These are phyloP conservation scores for Chiua virens DNA, from an alignment of 768 basidiomycete genomes.

Conservation along the genomic window DNA sequence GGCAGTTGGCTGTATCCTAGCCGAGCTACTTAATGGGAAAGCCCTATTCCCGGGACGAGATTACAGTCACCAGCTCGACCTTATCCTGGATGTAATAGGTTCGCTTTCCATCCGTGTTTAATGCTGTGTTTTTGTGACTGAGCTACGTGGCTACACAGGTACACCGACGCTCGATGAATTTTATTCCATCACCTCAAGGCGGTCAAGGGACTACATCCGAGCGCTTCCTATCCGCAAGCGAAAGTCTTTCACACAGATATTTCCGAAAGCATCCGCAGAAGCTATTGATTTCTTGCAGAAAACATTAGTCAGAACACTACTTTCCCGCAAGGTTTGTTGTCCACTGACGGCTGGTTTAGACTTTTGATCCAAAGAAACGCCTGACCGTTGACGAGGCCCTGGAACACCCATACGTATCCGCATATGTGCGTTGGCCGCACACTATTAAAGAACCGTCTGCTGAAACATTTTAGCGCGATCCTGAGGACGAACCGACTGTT, in stretches of 20 bases:
- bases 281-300: slow-evolving; percentile 72
- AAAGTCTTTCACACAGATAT: slow-evolving; percentile 66
- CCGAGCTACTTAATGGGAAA: slow-evolving; percentile 78
- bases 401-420: slow-evolving; percentile 76
- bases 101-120: neutral
- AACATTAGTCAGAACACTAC: slow-evolving; percentile 51
- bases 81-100: slow-evolving; percentile 89
- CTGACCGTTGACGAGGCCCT: slow-evolving; percentile 82
- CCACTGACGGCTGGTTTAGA: slow-evolving; percentile 37
- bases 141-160: slow-evolving; percentile 35
- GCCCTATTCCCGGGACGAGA: slow-evolving; percentile 87
- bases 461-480: slow-evolving; percentile 60
- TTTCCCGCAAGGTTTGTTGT: slow-evolving; percentile 29
- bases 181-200: slow-evolving; percentile 81
- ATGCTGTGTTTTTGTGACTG: slow-evolving; percentile 18
- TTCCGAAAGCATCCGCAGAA: slow-evolving; percentile 72
- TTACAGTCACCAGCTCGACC: slow-evolving; percentile 84
- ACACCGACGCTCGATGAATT: slow-evolving; percentile 91
- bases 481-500: slow-evolving; percentile 87
- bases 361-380: slow-evolving; percentile 87
- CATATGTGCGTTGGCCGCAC: slow-evolving; percentile 52
- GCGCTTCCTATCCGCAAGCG: slow-evolving; percentile 82
- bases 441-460: neutral
- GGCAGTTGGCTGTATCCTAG: slow-evolving; percentile 75
- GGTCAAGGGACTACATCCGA: slow-evolving; percentile 86